Base-by-base conservation (phyloP, 306 rosid genomes). In the Medicago ruthenica region DNA sequence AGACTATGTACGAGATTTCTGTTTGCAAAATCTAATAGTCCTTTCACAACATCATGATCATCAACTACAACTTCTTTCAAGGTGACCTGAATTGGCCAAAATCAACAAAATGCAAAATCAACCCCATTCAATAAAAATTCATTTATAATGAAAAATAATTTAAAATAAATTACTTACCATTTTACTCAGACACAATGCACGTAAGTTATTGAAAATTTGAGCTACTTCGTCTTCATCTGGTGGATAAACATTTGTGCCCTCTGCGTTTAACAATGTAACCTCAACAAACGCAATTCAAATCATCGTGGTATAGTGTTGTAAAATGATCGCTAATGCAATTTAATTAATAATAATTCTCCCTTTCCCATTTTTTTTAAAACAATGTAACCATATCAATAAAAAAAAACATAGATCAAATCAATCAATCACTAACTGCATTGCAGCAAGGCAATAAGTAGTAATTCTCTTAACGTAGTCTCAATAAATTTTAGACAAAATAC, bases 51-150 rank as follows among this genome's bases (percentile, higher is more conserved):
- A 72, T 96, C 98, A 22, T 15, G 6, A 9, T 90, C 88, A 31
- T 96, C 97, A 54, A 92, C 17, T 62, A 92, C 78, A 0, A 88
- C 90, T 83, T 92, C 99, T 79, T 77, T 88, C 83, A 90, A 31
- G 44, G 70, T 86, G 31, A 89, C 72, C 99, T 96, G 65, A 80
- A 68, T 4, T 42, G 53, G 24, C 24, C 73, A 79, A 79, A 73
- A 31, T 40, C 48, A 79, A 60, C 2, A 14, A 60, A 59, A 60
- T 12, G 21, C 12, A 64, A 37, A 37, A 64, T 15, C 15, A 62
- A 47, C 13, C 13, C 1, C 13, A 13, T 13, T 3, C 13, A 42
- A 42, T 3, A 10, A 10, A 41, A 40, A 62, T 27, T 27, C 31
- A 13, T 15, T 31, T 62, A 62, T 1, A 73, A 73, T 40, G 66